Evolutionary conservation across 768 basidiomycete species (phyloP).

Genomic region (Cystofilobasidium ferigula): DNA sequence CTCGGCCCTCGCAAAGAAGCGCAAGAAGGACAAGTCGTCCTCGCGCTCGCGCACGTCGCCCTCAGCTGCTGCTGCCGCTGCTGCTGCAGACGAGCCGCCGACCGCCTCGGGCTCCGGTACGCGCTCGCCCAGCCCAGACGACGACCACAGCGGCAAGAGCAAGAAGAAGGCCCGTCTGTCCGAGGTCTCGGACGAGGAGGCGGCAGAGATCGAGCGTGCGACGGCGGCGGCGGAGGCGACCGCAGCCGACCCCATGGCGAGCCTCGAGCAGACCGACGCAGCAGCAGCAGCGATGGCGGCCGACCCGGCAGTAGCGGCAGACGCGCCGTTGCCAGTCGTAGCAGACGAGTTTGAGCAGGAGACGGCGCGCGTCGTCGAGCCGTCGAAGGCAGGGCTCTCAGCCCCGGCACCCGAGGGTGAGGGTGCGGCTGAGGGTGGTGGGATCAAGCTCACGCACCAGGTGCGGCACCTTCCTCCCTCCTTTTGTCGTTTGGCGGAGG

Average conservation of each 20-base stretch:
- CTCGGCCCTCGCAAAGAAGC: conserved; percentile 22
- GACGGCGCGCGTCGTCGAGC: conserved; percentile 72
- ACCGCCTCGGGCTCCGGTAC: conserved; percentile 25
- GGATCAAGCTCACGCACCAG: conserved; percentile 71
- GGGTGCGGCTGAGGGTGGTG: conserved; percentile 8
- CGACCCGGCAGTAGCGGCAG: neutral
- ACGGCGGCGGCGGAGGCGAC: neutral
- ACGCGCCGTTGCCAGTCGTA: conserved; percentile 54
- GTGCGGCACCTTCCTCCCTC: conserved; percentile 39
- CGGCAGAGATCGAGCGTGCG: neutral
- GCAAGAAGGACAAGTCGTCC: conserved; percentile 24
- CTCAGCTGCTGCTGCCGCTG: neutral
- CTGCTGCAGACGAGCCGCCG: neutral
- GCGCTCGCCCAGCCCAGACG: conserved; percentile 3
- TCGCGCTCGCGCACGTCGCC: neutral
- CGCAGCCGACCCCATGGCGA: conserved; percentile 14
- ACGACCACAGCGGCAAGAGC: neutral
- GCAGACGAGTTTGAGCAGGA: conserved; percentile 92
- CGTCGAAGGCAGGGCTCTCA: conserved; percentile 66
- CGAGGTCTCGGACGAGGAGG: conserved; percentile 12
- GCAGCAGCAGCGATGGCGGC: conserved; percentile 4
- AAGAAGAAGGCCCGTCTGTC: conserved; percentile 28
- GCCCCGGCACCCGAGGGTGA: neutral
- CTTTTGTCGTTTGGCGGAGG: neutral
- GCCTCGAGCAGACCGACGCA: conserved; percentile 2